Evolutionary conservation across 1,284 basidiomycete genomes (phyloP).

Genomic region (Spongispora temasekensis): DNA sequence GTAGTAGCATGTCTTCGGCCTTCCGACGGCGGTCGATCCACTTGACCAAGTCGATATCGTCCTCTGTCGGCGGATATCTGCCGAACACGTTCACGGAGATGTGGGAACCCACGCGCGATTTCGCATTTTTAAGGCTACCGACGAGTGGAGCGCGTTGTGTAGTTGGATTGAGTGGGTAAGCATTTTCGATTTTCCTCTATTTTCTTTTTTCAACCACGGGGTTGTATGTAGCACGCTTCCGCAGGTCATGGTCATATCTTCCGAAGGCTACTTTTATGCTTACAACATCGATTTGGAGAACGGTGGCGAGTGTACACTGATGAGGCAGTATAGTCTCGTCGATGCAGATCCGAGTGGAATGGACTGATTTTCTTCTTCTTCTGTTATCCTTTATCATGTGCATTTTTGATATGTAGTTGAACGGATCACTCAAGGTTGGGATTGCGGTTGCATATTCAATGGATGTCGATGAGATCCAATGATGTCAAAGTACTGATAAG

Average conservation of each 20-base stretch:
- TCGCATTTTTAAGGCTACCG: constrained; percentile 91
- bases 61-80: constrained; percentile 87
- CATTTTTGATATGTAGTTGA: too few relatives aligned
- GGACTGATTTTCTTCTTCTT: constrained; percentile 20
- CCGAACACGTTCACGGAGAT: constrained; percentile 92
- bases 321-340: constrained; percentile 86
- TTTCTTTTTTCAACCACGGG: not conserved
- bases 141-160: constrained; percentile 77
- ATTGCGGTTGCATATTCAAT: too few relatives aligned
- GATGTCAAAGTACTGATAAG: too few relatives aligned
- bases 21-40: constrained; percentile 76
- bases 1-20: constrained; percentile 56
- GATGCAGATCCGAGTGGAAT: constrained; percentile 30
- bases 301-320: constrained; percentile 92
- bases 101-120: constrained; percentile 97
- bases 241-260: constrained; percentile 96
- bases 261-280: constrained; percentile 93
- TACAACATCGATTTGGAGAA: constrained; percentile 97
- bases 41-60: constrained; percentile 78
- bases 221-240: constrained; percentile 73
- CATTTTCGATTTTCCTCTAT: constrained; percentile 16
- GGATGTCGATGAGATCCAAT: too few relatives aligned
- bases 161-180: constrained; percentile 84
- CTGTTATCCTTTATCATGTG: too few relatives aligned
- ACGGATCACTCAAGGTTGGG: too few relatives aligned